Conservation (phyloP, 2,329 filamentous ascomycete genomes). For the Colletotrichum neosansevieriae region DNA sequence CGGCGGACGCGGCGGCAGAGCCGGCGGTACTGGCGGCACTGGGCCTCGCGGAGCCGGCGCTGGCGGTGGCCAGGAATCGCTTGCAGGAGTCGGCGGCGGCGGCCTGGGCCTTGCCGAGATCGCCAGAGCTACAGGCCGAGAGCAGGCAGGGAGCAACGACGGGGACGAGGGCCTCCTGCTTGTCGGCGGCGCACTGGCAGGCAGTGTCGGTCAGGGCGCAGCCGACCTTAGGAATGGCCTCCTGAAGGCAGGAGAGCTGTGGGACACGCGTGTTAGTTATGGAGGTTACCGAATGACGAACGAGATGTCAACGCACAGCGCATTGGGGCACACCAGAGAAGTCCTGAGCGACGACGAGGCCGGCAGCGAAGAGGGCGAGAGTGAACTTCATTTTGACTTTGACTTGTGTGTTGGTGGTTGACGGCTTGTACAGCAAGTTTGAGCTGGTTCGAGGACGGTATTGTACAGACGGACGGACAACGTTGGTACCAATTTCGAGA, state of each 20-base stretch:
- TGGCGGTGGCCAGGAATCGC: constrained; percentile 41
- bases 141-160: constrained; percentile 50
- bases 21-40: too few relatives aligned
- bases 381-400: constrained; percentile 56
- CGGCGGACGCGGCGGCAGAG: too few relatives aligned
- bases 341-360: constrained; percentile 55
- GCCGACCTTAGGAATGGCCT: constrained; percentile 51
- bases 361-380: constrained; percentile 49
- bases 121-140: constrained; percentile 49
- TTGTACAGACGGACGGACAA: constrained; percentile 15
- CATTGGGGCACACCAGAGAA: constrained; percentile 52
- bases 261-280: background rate
- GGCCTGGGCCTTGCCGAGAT: constrained; percentile 49
- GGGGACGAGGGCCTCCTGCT: constrained; percentile 48
- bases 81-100: constrained; percentile 47
- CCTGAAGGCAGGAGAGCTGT: constrained; percentile 50
- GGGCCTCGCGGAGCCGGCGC: constrained; percentile 4
- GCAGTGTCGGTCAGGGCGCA: constrained; percentile 52
- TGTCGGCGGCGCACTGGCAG: constrained; percentile 54
- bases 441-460: background rate
- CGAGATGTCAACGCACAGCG: constrained; percentile 52
- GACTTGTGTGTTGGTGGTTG: constrained; percentile 11
- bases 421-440: constrained; percentile 12
- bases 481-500: constrained; percentile 16
- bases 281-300: background rate